A percentile compares a stretch with the other conserved stretches of the same genome.
Conservation (phyloP, 345 rosid species). For the Gossypium bickii region DNA sequence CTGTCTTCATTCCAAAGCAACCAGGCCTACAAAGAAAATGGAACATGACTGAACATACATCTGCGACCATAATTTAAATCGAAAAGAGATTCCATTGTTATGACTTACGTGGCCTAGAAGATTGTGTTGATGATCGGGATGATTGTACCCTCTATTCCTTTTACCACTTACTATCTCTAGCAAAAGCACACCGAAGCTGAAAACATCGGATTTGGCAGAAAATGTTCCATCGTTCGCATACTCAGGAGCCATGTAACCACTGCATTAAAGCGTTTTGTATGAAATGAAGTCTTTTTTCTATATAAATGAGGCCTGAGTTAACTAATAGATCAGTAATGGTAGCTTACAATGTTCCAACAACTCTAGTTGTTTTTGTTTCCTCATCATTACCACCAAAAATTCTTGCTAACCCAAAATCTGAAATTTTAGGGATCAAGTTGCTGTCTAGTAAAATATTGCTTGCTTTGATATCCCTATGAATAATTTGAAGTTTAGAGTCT, state of each 20-base stretch:
- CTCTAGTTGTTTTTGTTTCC: not conserved
- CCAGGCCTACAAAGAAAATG: constrained; percentile 1
- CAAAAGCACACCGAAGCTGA: constrained; percentile 2
- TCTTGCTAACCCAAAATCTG: constrained; percentile 33
- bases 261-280: not conserved
- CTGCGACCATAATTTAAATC: not conserved
- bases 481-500: constrained; percentile 34
- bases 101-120: constrained; percentile 6
- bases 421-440: constrained; percentile 41
- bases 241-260: constrained; percentile 13
- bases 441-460: constrained; percentile 21
- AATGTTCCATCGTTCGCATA: not conserved
- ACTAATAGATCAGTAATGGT: not conserved
- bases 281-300: not conserved
- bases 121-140: not conserved
- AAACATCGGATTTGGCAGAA: constrained; percentile 7
- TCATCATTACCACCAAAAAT: not conserved
- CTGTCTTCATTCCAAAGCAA: constrained; percentile 8
- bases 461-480: constrained; percentile 39
- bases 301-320: not conserved
- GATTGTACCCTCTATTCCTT: constrained; percentile 3
- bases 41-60: not conserved
- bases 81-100: not conserved
- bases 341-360: constrained; percentile 10
- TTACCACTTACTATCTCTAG: constrained; percentile 6